Evolutionary conservation across 2,329 filamentous ascomycete genomes (phyloP), one percentile per base, ranked within the genome.

Genomic region (Microsporum canis): DNA sequence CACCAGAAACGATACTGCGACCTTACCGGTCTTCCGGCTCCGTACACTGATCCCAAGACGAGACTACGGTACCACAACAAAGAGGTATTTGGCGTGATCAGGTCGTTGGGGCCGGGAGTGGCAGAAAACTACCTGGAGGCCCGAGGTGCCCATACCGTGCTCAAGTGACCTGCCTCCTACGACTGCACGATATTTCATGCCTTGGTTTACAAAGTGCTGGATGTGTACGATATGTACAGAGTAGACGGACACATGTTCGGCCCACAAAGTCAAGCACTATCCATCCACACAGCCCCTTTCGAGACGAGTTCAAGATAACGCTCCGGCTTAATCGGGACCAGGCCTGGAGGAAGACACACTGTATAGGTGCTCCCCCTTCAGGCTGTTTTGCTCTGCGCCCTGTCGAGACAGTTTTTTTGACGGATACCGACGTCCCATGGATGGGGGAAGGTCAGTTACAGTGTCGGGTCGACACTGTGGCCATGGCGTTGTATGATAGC

Each of bases 251-350:
- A 56, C 27, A 82, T 92, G 88, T 94, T 77, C 80, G 88, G 87
- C 83, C 88, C 86, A 84, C 88, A 88, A 89, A 96, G 89, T 95
- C 91, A 96, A 95, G 84, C 89, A 79, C 82, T 86, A 84, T 87
- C 89, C 88, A 96, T 85, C 86, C 89, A 88, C 84, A 85, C 79
- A 77, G 74, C 74, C 80, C 84, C 88, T 95, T 78, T 95, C 88
- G 79, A 83, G 77, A 79, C 80, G 81, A 84, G 82, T 86, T 89
- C 83, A 86, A 91, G 85, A 86, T 87, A 86, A 84, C 84, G 89
- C 91, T 95, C 91, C 91, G 91, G 91, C 91, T 96, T 96, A 96
- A 94, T 95, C 87, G 89, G 87, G 88, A 89, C 89, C 88, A 61
- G 64, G 63, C 61, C 59, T 53, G 62, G 61, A 57, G 58, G 43